Evolutionary conservation across 441 rosid species (phyloP).

Genomic region (Theobroma grandiflorum): DNA sequence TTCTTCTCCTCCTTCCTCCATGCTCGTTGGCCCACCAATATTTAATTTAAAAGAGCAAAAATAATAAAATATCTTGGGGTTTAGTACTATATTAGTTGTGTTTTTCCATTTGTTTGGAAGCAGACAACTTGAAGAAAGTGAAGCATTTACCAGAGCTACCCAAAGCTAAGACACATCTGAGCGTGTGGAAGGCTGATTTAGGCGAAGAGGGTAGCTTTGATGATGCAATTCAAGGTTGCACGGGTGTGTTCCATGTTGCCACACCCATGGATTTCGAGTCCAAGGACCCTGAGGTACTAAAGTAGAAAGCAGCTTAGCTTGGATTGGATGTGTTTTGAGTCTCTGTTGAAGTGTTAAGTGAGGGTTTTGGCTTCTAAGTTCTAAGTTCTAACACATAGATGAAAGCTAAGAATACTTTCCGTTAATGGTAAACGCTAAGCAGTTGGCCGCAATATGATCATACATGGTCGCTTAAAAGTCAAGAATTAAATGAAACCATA

Average conservation of each 20-base stretch:
- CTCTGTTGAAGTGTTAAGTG: neutral
- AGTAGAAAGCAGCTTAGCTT: neutral
- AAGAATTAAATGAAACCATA: too few species aligned
- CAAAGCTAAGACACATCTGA: slow-evolving; percentile 64
- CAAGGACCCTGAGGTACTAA: slow-evolving; percentile 77
- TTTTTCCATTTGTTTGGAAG: neutral
- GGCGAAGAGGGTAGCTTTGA: slow-evolving; percentile 71
- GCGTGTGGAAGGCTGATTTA: slow-evolving; percentile 81
- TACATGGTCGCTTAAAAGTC: too few species aligned
- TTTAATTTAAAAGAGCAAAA: too few species aligned
- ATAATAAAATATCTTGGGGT: too few species aligned
- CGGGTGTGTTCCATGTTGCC: slow-evolving; percentile 90
- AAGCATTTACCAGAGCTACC: slow-evolving; percentile 73
- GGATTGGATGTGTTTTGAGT: neutral
- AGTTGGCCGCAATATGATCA: too few species aligned
- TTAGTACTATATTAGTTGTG: neutral
- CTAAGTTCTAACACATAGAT: neutral
- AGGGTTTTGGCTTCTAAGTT: neutral
- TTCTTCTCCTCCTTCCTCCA: neutral
- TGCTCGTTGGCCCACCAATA: too few species aligned
- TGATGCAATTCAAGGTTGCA: slow-evolving; percentile 73
- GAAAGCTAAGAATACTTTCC: neutral
- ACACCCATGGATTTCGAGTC: slow-evolving; percentile 98
- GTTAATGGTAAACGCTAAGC: too few species aligned
- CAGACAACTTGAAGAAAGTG: slow-evolving; percentile 72